Conservation (phyloP, 1,139 yeast species). For the Saccharomyces pastorianus region DNA sequence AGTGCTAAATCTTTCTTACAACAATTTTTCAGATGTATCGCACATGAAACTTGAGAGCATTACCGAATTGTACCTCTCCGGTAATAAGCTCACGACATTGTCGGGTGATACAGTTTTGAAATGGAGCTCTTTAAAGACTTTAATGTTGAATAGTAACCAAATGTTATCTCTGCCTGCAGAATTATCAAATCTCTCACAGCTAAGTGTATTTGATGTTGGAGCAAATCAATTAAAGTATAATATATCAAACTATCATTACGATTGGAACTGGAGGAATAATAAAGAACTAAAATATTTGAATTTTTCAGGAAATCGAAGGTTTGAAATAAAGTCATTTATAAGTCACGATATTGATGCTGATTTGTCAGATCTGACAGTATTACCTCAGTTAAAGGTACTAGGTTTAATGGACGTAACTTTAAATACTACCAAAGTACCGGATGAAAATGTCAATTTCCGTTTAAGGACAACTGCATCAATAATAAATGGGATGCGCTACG, state of each 20-base stretch:
- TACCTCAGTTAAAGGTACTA: conserved; percentile 62
- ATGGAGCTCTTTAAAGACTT: conserved; percentile 48
- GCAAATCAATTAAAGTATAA: conserved; percentile 86
- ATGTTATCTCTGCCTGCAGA: conserved; percentile 87
- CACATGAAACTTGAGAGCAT: conserved; percentile 50
- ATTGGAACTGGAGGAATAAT: conserved; percentile 96
- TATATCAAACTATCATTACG: conserved; percentile 89
- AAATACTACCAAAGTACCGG: conserved; percentile 77
- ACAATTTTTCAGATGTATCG: conserved; percentile 71
- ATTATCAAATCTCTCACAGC: conserved; percentile 54
- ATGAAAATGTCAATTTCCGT: conserved; percentile 74
- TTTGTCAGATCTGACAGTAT: conserved; percentile 67
- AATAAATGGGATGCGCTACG: conserved; percentile 70
- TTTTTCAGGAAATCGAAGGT: conserved; percentile 84
- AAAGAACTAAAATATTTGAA: conserved; percentile 68
- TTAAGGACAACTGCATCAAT: conserved; percentile 87
- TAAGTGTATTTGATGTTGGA: conserved; percentile 80
- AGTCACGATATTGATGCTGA: conserved; percentile 34
- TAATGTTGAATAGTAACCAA: conserved; percentile 76
- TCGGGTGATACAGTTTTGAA: conserved; percentile 79
- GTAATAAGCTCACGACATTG: conserved; percentile 68
- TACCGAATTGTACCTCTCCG: conserved; percentile 70
- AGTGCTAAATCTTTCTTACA: conserved; percentile 70
- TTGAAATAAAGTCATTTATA: conserved; percentile 59
- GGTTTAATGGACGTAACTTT: conserved; percentile 94